A percentile compares a stretch with the other conserved stretches of the same genome.
These are phyloP conservation scores for Dictyostelium capitatum DNA, from an alignment of 78 protist genomes.

Conservation along the genomic window DNA sequence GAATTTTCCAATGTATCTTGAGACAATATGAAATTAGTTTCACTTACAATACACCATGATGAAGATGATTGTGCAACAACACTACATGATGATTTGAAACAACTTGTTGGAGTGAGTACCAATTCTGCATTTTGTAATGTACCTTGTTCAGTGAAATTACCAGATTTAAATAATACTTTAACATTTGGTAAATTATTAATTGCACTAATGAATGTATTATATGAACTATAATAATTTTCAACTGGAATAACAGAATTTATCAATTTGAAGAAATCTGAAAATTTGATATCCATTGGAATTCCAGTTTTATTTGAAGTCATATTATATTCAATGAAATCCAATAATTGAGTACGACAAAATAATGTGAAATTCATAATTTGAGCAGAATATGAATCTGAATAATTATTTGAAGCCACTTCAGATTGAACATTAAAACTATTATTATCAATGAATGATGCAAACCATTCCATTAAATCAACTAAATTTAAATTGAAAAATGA, in stretches of 20 bases:
- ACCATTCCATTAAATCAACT: neutral
- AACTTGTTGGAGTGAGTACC: neutral
- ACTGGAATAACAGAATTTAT: neutral
- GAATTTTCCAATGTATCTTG: constrained; percentile 21
- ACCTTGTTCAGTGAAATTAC: constrained; percentile 17
- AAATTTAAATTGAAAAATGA: neutral
- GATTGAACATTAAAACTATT: neutral
- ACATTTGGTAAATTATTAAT: constrained; percentile 7
- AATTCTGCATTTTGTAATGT: neutral
- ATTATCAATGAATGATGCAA: neutral
- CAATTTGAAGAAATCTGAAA: neutral
- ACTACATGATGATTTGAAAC: neutral
- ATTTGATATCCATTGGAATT: neutral
- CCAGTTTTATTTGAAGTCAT: neutral
- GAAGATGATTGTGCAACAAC: neutral
- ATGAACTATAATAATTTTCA: neutral
- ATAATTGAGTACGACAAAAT: neutral
- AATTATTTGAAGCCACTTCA: neutral
- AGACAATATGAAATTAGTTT: neutral
- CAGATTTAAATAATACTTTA: neutral
- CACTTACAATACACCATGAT: neutral
- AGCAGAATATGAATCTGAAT: neutral
- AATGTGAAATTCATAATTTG: neutral
- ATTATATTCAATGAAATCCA: neutral
- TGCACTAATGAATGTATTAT: neutral